These are phyloP conservation scores for Biscogniauxia sp. DNA, from an alignment of 2,329 filamentous ascomycete species.

Conservation along the genomic window DNA sequence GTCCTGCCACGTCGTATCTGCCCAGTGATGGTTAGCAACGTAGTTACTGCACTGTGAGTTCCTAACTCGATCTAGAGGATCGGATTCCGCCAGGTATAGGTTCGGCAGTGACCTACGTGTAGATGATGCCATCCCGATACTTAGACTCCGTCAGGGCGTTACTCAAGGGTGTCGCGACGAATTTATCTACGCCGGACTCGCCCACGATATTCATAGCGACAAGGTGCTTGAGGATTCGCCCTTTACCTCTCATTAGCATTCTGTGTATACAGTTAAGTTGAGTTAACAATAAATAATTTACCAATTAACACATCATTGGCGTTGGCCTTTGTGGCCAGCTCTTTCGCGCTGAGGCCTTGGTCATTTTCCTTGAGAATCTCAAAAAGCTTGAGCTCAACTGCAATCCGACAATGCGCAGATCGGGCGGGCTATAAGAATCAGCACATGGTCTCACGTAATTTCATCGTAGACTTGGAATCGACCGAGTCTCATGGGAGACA, in stretches of 20 bases:
- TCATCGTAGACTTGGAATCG: no score
- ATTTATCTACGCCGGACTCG: constrained; percentile 25
- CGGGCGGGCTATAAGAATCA: constrained; percentile 30
- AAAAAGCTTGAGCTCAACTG: constrained; percentile 36
- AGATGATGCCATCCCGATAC: constrained; percentile 36
- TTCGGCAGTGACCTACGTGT: constrained; percentile 15
- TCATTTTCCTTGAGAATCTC: constrained; percentile 30
- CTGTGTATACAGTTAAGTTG: background rate
- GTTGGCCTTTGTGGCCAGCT: constrained; percentile 30
- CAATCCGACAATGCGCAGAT: constrained; percentile 35
- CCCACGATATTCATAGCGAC: constrained; percentile 37
- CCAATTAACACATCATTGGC: constrained; percentile 26
- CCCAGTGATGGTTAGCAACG: constrained; percentile 10
- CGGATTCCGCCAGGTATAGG: background rate
- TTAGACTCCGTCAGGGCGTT: constrained; percentile 34
- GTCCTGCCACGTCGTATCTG: constrained; percentile 37
- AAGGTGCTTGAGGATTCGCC: constrained; percentile 36
- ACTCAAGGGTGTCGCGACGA: constrained; percentile 31
- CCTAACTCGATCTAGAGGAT: background rate
- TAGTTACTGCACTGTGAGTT: background rate
- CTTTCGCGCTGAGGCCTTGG: constrained; percentile 23
- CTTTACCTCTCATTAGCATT: constrained; percentile 12
- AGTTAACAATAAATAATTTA: background rate
- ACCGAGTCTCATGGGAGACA: background rate
- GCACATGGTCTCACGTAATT: no score